Base-by-base conservation (phyloP, 2,329 filamentous ascomycete species). In the Fusarium denticulatum region DNA sequence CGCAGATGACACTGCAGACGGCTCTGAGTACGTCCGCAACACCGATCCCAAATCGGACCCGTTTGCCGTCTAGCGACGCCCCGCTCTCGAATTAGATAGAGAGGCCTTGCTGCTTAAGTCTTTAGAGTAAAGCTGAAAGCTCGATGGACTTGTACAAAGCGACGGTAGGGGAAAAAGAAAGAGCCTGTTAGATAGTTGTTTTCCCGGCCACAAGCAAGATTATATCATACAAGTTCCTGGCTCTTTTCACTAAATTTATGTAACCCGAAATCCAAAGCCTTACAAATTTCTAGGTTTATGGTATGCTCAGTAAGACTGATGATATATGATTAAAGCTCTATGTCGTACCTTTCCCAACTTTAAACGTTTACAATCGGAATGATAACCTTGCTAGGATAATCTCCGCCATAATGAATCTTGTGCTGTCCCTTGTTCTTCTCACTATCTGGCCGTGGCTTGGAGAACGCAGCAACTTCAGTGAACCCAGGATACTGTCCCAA, bases 1-100 rank as follows among this genome's bases (percentile, higher is more conserved):
- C 20, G 89, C 89, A 4, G 78, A 81, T 30, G 75, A 75, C 2
- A 79, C 91, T 36, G 88, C 88, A 5, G 81, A 85, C 58, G 78
- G 74, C 36, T 86, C 89, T 66, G 91, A 93, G 81, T 92, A 92
- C 80, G 85, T 85, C 18, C 85, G 89, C 46, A 86, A 88, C 50
- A 78, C 60, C 10, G 86, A 92, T 72, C 60, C 86, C 4, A 80
- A 72, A 6, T 76, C 82, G 24, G 90, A 92, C 80, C 87, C 88
- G 0, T 92, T 90, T 83, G 86, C 87, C 26, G 36, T 55, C 11
- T 55, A 55, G 50, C 34, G 15, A n/a, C 14, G 6, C 14, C 20
- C n/a, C 7, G 1, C 20, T 16, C 11, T 39, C 34, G 3, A 16
- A 16, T 10, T 22, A 22, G 14, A n/a, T 18, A 39, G 7, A 47